These are phyloP conservation scores for Boletus smithii DNA, from an alignment of 1,284 basidiomycete species.

Conservation along the genomic window DNA sequence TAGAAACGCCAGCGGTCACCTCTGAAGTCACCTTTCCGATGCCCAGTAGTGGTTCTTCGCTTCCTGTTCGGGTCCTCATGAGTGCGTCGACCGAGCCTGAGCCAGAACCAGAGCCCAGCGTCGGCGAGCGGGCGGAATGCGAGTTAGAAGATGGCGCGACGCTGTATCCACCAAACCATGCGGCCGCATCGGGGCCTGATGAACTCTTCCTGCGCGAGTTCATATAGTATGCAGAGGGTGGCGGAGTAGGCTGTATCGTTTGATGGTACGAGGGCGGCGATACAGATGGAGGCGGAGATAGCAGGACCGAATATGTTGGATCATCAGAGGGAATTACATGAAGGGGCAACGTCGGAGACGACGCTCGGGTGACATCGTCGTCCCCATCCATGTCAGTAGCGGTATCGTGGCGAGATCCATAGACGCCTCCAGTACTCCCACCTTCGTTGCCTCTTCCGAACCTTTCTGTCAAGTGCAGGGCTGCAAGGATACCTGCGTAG, in stretches of 20 bases:
- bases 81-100: conserved; percentile 30
- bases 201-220: conserved; percentile 22
- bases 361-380: conserved; percentile 12
- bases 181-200: conserved; percentile 26
- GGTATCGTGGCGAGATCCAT: conserved; percentile 24
- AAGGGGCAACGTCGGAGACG: conserved; percentile 29
- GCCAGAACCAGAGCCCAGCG: conserved; percentile 26
- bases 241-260: conserved; percentile 19
- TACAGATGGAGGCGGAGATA: conserved; percentile 28
- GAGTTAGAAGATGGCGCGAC: conserved; percentile 28
- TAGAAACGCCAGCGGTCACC: background rate
- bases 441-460: conserved; percentile 16
- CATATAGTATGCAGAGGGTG: conserved; percentile 28
- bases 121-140: conserved; percentile 29
- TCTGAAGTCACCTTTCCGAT: conserved; percentile 20
- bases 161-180: conserved; percentile 29
- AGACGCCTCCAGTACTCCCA: conserved; percentile 30
- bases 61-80: conserved; percentile 28
- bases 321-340: conserved; percentile 15
- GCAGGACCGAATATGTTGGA: conserved; percentile 13
- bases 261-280: conserved; percentile 6
- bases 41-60: conserved; percentile 30
- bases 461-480: conserved; percentile 19
- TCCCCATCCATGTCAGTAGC: conserved; percentile 10
- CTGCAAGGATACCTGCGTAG: conserved; percentile 30